These are phyloP conservation scores for Brachypodium distachyon DNA, from an alignment of 202 grass and related monocot genomes.

Conservation along the genomic window DNA sequence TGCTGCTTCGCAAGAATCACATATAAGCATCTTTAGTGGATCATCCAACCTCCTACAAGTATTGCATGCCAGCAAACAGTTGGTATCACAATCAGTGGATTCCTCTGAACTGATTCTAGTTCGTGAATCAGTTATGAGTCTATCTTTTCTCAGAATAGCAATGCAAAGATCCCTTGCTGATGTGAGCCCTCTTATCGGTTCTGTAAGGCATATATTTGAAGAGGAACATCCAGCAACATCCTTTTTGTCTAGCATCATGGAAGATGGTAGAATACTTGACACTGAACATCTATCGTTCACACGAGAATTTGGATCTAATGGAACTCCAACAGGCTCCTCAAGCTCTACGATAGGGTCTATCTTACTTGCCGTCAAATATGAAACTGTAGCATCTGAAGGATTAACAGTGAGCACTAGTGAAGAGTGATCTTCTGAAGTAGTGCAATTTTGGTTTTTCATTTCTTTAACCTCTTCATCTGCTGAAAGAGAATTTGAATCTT, in stretches of 20 bases:
- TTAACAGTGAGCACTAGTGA: slow-evolving; percentile 8
- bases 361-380: slow-evolving; percentile 13
- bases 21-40: slow-evolving; percentile 76
- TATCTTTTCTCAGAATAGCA: slow-evolving; percentile 49
- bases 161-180: slow-evolving; percentile 82
- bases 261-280: slow-evolving; percentile 23
- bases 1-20: slow-evolving; percentile 81
- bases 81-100: slow-evolving; percentile 31
- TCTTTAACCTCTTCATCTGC: slow-evolving; percentile 29
- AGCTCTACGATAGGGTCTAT: slow-evolving; percentile 5
- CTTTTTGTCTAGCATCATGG: slow-evolving; percentile 22
- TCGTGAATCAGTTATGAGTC: slow-evolving; percentile 34
- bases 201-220: slow-evolving; percentile 25
- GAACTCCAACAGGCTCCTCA: slow-evolving; percentile 28
- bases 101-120: slow-evolving; percentile 13
- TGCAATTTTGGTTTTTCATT: slow-evolving; percentile 15
- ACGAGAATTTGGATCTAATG: slow-evolving; percentile 22
- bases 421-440: slow-evolving; percentile 17
- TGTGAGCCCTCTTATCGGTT: slow-evolving; percentile 22
- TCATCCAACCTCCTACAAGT: slow-evolving; percentile 45
- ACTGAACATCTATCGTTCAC: slow-evolving; percentile 14
- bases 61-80: slow-evolving; percentile 55
- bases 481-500: slow-evolving; percentile 38
- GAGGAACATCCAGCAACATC: slow-evolving; percentile 44
- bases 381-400: slow-evolving; percentile 10